Evolutionary conservation across 495 filamentous ascomycete genomes (phyloP).

Genomic region (Wilcoxina mikolae): DNA sequence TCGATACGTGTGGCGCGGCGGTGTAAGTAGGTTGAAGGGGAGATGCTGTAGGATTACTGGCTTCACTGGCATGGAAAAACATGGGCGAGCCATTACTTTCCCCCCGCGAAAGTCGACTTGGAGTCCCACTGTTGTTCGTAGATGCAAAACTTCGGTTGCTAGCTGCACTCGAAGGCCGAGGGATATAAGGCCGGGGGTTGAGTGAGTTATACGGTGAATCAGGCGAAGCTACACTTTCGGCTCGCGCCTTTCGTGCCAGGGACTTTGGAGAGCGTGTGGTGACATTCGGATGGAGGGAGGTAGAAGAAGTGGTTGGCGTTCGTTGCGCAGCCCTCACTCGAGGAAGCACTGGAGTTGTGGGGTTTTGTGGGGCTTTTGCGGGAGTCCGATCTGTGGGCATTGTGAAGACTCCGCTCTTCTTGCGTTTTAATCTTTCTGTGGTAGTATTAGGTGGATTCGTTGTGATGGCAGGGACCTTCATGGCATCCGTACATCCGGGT

Average conservation of each 20-base stretch:
- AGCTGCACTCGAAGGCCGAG: slow-evolving; percentile 19
- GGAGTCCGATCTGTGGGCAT: slow-evolving; percentile 19
- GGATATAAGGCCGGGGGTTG: slow-evolving; percentile 15
- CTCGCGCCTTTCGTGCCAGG: slow-evolving; percentile 15
- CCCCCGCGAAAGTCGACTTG: slow-evolving; percentile 1
- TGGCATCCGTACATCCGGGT: background rate
- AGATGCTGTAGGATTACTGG: slow-evolving; percentile 12
- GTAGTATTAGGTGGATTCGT: slow-evolving; percentile 15
- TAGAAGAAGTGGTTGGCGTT: slow-evolving; percentile 10
- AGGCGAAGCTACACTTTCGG: slow-evolving; percentile 23
- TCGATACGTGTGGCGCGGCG: slow-evolving; percentile 11
- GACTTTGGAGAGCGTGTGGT: slow-evolving; percentile 21
- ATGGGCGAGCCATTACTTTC: slow-evolving; percentile 8
- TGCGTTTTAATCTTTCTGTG: slow-evolving; percentile 15
- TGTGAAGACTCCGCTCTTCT: slow-evolving; percentile 12
- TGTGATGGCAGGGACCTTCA: slow-evolving; percentile 24
- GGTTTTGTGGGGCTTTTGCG: slow-evolving; percentile 13
- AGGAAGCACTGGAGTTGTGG: slow-evolving; percentile 19
- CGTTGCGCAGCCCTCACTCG: slow-evolving; percentile 12
- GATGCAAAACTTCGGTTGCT: slow-evolving; percentile 19
- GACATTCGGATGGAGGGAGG: slow-evolving; percentile 19
- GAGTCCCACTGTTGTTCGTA: slow-evolving; percentile 4
- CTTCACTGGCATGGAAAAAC: slow-evolving; percentile 24
- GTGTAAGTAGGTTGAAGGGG: slow-evolving; percentile 9
- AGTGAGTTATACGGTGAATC: slow-evolving; percentile 14